These are phyloP conservation scores for Ulvella scutata DNA, from an alignment of 139 green algal genomes.

Conservation along the genomic window DNA sequence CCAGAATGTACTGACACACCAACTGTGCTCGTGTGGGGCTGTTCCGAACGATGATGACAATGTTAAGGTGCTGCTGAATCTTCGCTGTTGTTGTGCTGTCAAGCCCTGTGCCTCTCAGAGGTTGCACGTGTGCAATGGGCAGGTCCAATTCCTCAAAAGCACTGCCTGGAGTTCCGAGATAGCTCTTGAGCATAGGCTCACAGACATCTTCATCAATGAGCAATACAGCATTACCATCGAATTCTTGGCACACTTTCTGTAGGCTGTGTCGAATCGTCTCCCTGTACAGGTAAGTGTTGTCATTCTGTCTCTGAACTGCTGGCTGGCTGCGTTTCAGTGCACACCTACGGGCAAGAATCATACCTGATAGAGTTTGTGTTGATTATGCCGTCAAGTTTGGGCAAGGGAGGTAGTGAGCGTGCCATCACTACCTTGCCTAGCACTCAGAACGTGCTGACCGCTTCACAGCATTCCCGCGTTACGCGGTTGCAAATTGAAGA, in stretches of 20 bases:
- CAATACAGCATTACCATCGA: not conserved
- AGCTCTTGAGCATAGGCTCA: constrained; percentile 1
- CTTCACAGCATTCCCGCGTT: no score
- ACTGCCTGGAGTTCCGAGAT: not conserved
- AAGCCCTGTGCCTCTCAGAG: not conserved
- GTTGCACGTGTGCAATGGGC: not conserved
- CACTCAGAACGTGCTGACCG: no score
- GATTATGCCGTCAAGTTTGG: not conserved
- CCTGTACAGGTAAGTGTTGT: not conserved
- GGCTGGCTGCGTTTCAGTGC: no score
- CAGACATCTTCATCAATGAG: not conserved
- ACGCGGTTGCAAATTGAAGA: no score
- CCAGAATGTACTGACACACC: not conserved
- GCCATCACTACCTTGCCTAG: no score
- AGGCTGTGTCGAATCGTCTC: not conserved
- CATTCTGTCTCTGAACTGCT: no score
- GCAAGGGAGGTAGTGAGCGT: not conserved
- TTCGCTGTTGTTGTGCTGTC: not conserved
- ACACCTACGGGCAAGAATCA: no score
- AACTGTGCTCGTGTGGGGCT: not conserved
- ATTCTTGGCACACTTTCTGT: not conserved
- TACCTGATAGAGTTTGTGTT: not conserved
- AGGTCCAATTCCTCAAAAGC: not conserved
- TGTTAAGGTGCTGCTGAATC: not conserved
- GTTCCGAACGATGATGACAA: not conserved